These are phyloP conservation scores for Cladorrhinum samala DNA, from an alignment of 495 filamentous ascomycete genomes.

Conservation along the genomic window DNA sequence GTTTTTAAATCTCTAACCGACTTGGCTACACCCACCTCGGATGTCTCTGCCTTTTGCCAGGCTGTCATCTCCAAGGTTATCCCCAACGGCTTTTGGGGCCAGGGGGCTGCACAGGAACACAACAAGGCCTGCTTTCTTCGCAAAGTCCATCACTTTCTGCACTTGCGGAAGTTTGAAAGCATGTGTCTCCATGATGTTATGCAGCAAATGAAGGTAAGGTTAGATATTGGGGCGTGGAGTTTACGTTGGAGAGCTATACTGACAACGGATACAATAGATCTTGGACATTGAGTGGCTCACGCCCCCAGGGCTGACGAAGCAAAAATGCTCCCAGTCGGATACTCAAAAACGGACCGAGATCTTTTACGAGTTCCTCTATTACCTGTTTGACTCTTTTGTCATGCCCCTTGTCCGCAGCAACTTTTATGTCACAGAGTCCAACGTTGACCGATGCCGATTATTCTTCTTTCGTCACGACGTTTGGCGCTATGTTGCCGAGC, in stretches of 20 bases:
- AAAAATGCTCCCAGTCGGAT: constrained; percentile 66
- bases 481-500: constrained; percentile 72
- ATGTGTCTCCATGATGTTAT: constrained; percentile 72
- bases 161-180: constrained; percentile 72
- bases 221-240: too few relatives aligned
- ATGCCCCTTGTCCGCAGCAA: constrained; percentile 81
- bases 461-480: constrained; percentile 95
- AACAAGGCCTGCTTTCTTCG: constrained; percentile 58
- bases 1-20: constrained; percentile 49
- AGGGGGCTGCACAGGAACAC: constrained; percentile 38
- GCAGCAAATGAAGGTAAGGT: constrained; percentile 67
- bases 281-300: constrained; percentile 66
- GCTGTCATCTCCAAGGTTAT: constrained; percentile 69
- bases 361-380: constrained; percentile 82
- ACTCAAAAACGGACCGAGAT: constrained; percentile 70
- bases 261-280: constrained; percentile 48
- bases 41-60: constrained; percentile 84
- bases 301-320: constrained; percentile 35
- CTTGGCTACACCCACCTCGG: constrained; percentile 60
- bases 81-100: constrained; percentile 70
- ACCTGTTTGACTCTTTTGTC: constrained; percentile 82
- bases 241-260: too few relatives aligned
- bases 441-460: constrained; percentile 67
- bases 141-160: constrained; percentile 70
- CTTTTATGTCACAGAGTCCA: constrained; percentile 94